Base-by-base conservation (phyloP, 495 filamentous ascomycete species). In the Podospora bellae-mahoneyi region DNA sequence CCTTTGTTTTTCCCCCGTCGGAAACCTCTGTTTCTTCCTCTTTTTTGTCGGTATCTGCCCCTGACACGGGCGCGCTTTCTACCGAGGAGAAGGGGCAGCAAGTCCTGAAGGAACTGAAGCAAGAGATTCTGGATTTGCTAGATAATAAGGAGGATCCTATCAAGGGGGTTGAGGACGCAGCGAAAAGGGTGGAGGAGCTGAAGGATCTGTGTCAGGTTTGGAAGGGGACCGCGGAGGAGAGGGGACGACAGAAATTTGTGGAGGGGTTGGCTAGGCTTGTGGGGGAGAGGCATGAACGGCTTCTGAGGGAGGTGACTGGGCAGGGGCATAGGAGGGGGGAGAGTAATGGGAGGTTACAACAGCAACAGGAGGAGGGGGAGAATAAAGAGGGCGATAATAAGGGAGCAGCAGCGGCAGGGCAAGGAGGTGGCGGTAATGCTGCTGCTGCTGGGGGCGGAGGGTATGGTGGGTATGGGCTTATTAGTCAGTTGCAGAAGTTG, bases 221-320 rank as follows among this genome's bases (percentile, higher is more conserved):
- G 92, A 93, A 91, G 73, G 93, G 93, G 1, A 97, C 96, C 19
- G 90, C 91, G 0, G 95, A 98, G 83, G 95, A 97, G 71, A 94
- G 90, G 75, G 93, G 92, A 30, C 83, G 96, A 68, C 79, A 80
- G 13, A 90, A 86, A 65, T 92, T 97, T 74, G 88, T 99, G 61
- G 93, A 97, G 67, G 83, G 86, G 62, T 74, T 99, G 66, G 87
- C 87, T 53, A 83, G 84, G 82, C 80, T 84, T 79, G 84, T 86
- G 16, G 84, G 85, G 72, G 84, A 86, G 65, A 80, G 84, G 68
- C 83, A 83, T 53, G 74, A 84, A 74, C 88, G 90, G 62, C 75
- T 85, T 59, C 71, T 87, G 66, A 72, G 82, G 64, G 83, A 86
- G 60, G 73, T 83, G 65, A 54, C 66, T 58, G 70, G 55, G 23